Conservation (phyloP, 768 basidiomycete species). For the Roridomyces roridus region DNA sequence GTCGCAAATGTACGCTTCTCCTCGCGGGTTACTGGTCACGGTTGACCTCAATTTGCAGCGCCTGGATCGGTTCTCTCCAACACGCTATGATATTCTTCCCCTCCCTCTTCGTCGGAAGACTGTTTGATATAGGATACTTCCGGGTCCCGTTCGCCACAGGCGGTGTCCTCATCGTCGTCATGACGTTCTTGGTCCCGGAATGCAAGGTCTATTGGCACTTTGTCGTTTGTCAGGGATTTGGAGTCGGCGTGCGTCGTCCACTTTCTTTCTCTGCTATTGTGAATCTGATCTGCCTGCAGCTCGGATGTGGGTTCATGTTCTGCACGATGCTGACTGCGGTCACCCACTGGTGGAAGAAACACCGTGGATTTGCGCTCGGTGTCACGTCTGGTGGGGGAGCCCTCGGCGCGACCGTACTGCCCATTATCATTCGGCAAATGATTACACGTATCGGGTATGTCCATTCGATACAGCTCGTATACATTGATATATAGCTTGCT, state of each 20-base stretch:
- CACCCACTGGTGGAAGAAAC: slow-evolving; percentile 56
- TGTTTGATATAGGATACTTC: slow-evolving; percentile 62
- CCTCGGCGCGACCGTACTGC: slow-evolving; percentile 54
- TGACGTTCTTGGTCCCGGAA: slow-evolving; percentile 55
- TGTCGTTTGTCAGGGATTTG: slow-evolving; percentile 60
- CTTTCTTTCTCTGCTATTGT: not conserved
- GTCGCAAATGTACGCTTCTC: slow-evolving; percentile 1
- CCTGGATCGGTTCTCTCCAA: slow-evolving; percentile 15
- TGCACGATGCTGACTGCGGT: slow-evolving; percentile 46
- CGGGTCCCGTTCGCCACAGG: slow-evolving; percentile 45
- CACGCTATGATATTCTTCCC: slow-evolving; percentile 11
- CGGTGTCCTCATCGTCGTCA: slow-evolving; percentile 46
- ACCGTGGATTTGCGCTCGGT: slow-evolving; percentile 51
- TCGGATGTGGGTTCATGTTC: slow-evolving; percentile 46
- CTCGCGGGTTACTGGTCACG: not conserved
- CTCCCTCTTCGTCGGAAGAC: slow-evolving; percentile 9
- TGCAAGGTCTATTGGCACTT: slow-evolving; percentile 66
- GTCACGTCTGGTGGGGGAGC: slow-evolving; percentile 51
- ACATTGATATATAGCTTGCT: no score
- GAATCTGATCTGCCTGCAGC: not conserved
- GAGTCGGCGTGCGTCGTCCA: slow-evolving; percentile 46
- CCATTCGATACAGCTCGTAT: not conserved
- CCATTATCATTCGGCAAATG: slow-evolving; percentile 48
- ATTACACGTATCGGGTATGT: slow-evolving; percentile 48
- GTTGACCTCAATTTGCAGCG: not conserved